Conservation (phyloP, 2,329 filamentous ascomycete species). For the Raffaelea ambrosiae region DNA sequence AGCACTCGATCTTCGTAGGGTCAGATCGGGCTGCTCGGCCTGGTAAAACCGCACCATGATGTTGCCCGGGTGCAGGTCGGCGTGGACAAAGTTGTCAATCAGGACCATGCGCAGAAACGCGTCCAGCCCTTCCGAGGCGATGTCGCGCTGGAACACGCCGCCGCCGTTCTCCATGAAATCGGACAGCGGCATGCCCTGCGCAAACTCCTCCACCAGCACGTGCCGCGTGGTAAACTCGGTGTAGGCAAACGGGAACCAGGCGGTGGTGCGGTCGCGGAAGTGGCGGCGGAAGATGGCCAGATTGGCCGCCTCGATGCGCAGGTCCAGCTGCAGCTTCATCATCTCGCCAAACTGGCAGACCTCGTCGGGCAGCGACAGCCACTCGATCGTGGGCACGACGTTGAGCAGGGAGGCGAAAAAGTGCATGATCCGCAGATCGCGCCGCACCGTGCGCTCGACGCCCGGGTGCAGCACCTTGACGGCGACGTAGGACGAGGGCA, state of each 20-base stretch:
- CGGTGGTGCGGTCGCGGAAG: constrained; percentile 80
- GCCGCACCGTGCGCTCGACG: constrained; percentile 81
- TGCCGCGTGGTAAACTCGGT: constrained; percentile 85
- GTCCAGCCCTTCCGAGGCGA: constrained; percentile 89
- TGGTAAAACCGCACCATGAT: constrained; percentile 99
- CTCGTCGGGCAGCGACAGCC: constrained; percentile 92
- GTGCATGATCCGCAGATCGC: constrained; percentile 87
- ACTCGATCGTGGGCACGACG: constrained; percentile 86
- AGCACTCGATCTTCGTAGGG: constrained; percentile 3
- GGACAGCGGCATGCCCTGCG: constrained; percentile 83
- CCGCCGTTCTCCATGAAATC: constrained; percentile 88
- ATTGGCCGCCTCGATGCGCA: constrained; percentile 91
- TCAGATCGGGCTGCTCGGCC: constrained; percentile 61
- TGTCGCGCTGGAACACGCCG: constrained; percentile 86
- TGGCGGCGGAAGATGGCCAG: constrained; percentile 80
- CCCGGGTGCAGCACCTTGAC: constrained; percentile 92
- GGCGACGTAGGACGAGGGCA: constrained; percentile 87
- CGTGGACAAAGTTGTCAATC: constrained; percentile 95
- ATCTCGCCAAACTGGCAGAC: constrained; percentile 92
- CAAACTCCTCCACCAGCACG: constrained; percentile 91
- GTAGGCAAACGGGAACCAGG: constrained; percentile 96
- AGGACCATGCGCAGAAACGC: constrained; percentile 95
- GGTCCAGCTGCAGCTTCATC: constrained; percentile 96
- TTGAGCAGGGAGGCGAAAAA: constrained; percentile 85
- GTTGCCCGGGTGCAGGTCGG: constrained; percentile 92